phyloP scores from a whole-genome alignment of 345 rosid genomes.

The Stellera chamaejasme region DNA sequence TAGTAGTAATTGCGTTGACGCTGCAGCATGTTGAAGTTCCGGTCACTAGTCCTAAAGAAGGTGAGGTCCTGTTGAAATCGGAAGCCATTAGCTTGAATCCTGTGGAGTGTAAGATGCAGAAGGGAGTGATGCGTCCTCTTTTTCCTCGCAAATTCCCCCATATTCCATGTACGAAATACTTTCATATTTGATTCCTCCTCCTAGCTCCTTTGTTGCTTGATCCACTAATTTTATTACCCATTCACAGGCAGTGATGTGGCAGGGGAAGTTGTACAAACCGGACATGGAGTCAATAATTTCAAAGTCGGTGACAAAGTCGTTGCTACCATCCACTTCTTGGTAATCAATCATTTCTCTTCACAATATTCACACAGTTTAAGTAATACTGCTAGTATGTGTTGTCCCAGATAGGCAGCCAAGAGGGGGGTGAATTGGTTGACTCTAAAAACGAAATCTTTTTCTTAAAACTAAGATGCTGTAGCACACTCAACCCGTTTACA shows the following conservation, averaged over 20 bases:
- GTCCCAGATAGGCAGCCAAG: too few species aligned
- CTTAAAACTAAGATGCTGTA: too few species aligned
- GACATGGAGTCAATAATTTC: slow-evolving; percentile 23
- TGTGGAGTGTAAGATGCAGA: slow-evolving; percentile 62
- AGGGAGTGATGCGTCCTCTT: slow-evolving; percentile 51
- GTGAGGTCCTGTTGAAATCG: slow-evolving; percentile 48
- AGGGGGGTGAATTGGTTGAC: too few species aligned
- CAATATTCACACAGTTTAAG: too few species aligned
- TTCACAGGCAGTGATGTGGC: slow-evolving; percentile 26
- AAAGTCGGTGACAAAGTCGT: slow-evolving; percentile 30
- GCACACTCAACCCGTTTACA: too few species aligned
- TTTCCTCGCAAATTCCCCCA: slow-evolving; percentile 13
- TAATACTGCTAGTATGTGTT: too few species aligned
- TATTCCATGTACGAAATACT: neutral
- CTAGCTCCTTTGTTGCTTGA: too few species aligned
- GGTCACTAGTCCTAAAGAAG: slow-evolving; percentile 36
- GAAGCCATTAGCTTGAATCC: slow-evolving; percentile 64
- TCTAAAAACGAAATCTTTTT: too few species aligned
- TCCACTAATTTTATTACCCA: too few species aligned
- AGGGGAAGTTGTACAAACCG: slow-evolving; percentile 29
- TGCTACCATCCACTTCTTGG: slow-evolving; percentile 16
- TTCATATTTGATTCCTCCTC: too few species aligned
- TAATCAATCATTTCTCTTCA: neutral
- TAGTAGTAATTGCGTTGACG: neutral
- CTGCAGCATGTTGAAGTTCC: slow-evolving; percentile 60